Evolutionary conservation across 352 stramenopile species (phyloP).

Genomic region (Pythium grandisporangium): DNA sequence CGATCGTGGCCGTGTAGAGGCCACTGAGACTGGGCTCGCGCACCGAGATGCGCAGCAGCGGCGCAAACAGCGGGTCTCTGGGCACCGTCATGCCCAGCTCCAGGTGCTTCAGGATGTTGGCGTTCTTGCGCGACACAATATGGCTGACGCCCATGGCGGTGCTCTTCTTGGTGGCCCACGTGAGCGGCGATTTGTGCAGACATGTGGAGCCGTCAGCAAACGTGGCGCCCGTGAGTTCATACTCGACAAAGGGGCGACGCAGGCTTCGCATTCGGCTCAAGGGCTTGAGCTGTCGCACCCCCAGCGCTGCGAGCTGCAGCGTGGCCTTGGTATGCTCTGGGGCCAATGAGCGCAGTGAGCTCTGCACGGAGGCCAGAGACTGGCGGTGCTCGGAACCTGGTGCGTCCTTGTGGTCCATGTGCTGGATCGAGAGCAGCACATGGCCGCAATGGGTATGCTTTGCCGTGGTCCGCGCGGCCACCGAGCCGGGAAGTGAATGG

Average conservation of each 20-base stretch:
- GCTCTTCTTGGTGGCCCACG: too few species aligned
- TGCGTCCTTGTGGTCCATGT: conserved; percentile 36
- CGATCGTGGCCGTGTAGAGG: conserved; percentile 37
- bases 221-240: conserved; percentile 45
- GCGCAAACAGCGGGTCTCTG: conserved; percentile 45
- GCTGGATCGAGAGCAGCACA: conserved; percentile 53
- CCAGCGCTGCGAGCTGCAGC: conserved; percentile 57
- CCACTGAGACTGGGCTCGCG: conserved; percentile 43
- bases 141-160: too few species aligned
- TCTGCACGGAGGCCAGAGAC: too few species aligned
- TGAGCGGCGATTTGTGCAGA: too few species aligned
- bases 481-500: too few species aligned
- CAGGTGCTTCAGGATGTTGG: conserved; percentile 61
- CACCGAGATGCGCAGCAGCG: conserved; percentile 55
- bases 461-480: too few species aligned
- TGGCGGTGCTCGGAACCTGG: conserved; percentile 9
- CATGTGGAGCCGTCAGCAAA: conserved; percentile 44
- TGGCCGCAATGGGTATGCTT: too few species aligned
- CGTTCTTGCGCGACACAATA: conserved; percentile 46
- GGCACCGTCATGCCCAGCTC: conserved; percentile 39
- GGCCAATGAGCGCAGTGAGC: too few species aligned
- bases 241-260: conserved; percentile 52
- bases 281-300: conserved; percentile 58
- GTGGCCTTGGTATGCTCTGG: conserved; percentile 45
- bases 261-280: conserved; percentile 39